Conservation (phyloP, 768 basidiomycete genomes). For the Boletus pseudopeckii region DNA sequence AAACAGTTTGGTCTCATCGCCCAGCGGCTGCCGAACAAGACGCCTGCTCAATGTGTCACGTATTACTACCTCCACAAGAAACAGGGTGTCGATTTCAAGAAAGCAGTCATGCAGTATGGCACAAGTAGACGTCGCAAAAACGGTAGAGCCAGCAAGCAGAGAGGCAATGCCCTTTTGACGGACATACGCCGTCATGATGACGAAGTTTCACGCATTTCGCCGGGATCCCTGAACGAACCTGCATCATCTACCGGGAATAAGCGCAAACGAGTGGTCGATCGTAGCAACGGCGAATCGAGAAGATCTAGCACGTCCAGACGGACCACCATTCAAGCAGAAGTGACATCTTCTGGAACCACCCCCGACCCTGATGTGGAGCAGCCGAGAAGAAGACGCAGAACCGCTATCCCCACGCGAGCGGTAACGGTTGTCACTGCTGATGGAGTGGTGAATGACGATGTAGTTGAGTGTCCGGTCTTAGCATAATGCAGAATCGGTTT, state of each 20-base stretch:
- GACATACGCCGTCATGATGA: constrained; percentile 80
- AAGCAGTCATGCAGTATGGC: constrained; percentile 63
- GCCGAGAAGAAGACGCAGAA: constrained; percentile 40
- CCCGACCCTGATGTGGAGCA: constrained; percentile 71
- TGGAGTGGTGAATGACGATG: constrained; percentile 33
- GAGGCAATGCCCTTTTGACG: constrained; percentile 75
- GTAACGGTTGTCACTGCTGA: constrained; percentile 29
- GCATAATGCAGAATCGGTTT: constrained; percentile 14
- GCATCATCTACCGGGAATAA: constrained; percentile 33
- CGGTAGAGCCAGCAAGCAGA: constrained; percentile 65
- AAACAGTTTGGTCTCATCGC: constrained; percentile 97
- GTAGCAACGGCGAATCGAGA: constrained; percentile 34
- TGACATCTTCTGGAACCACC: constrained; percentile 43
- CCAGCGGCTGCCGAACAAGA: constrained; percentile 75
- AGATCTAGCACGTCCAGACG: constrained; percentile 38
- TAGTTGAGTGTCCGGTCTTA: constrained; percentile 26
- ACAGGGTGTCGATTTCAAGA: constrained; percentile 77
- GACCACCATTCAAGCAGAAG: constrained; percentile 43
- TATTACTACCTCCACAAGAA: constrained; percentile 97
- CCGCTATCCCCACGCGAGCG: constrained; percentile 28
- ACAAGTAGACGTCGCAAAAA: constrained; percentile 62
- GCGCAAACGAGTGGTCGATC: constrained; percentile 37
- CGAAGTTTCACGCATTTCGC: constrained; percentile 30
- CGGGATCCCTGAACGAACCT: constrained; percentile 20
- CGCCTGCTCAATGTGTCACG: constrained; percentile 82